These are phyloP conservation scores for Fragilaria crotonensis DNA, from an alignment of 108 stramenopile genomes.

Conservation along the genomic window DNA sequence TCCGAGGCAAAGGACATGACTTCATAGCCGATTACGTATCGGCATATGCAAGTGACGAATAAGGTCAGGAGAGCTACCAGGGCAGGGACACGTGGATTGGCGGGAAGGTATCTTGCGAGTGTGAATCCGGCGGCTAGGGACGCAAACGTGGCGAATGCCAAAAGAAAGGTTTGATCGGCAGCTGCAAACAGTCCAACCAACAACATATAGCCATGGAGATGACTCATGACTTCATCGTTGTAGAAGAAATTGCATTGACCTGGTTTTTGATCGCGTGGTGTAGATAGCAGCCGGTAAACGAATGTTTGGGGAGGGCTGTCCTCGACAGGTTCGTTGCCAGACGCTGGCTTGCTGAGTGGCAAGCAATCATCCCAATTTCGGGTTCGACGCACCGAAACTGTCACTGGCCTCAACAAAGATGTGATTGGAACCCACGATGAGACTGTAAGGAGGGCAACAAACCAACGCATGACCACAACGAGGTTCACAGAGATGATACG, in stretches of 20 bases:
- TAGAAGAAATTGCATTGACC: conserved; percentile 15
- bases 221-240: conserved; percentile 19
- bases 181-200: conserved; percentile 15
- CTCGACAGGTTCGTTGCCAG: too few relatives aligned
- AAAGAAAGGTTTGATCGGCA: conserved; percentile 11
- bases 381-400: too few relatives aligned
- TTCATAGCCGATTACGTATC: conserved; percentile 13
- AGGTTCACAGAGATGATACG: too few relatives aligned
- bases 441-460: too few relatives aligned
- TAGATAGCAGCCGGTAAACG: conserved; percentile 5
- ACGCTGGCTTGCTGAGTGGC: too few relatives aligned
- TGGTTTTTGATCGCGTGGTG: conserved; percentile 9
- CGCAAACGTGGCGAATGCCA: conserved; percentile 1
- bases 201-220: conserved; percentile 20
- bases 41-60: background rate
- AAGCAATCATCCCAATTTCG: too few relatives aligned
- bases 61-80: conserved; percentile 7
- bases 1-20: background rate
- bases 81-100: conserved; percentile 18
- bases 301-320: background rate
- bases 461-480: too few relatives aligned
- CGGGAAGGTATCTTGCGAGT: conserved; percentile 2
- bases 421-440: too few relatives aligned
- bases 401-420: too few relatives aligned
- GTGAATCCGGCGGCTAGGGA: conserved; percentile 6